Base-by-base conservation (phyloP, 805 yeast genomes). In the Saccharomycopsis capsularis region DNA sequence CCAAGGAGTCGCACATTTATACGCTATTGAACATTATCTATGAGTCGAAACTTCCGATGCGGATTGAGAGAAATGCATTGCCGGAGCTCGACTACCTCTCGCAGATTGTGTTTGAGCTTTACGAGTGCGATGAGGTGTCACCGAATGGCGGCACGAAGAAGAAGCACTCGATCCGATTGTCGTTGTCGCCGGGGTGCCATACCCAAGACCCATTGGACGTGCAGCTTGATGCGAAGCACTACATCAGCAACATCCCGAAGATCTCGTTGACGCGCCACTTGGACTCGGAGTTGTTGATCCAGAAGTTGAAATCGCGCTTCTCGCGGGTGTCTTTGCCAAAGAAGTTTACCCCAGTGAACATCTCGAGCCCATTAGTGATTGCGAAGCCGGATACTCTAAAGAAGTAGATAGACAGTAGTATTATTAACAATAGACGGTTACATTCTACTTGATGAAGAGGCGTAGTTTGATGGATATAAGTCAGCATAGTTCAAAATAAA, bases 181-280 rank as follows among this genome's bases (percentile, higher is more conserved):
- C 91, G n/a, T 73, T 93, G 57, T 85, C 96, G 3, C 98, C 99
- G 1, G 99, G 99, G 19, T 93, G 99, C 66, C 97, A 93, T 67
- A 90, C 98, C 0, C 95, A 89, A 60, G 96, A 91, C 65, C 99
- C 99, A 24, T 73, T 93, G 55, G 99, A 93, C 67, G 95, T 95
- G 41, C 96, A 91, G 65, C 73, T 93, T 42, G 99, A 93, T 67
- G 91, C 88, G 41, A 90, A 88, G 62, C 99, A 93, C 67, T 91
- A 93, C 66, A 93, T 93, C 55, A 90, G 96, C 23, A 91, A 97
- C 61, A 93, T 93, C 58, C 95, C 97, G 42, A 79, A 93, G 59
- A 79, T 89, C 47, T 82, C 87, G 50, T 73, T 93, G 58, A 93
- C 99, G 0, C 80, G 95, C 62, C 97, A 93, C 66, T 71, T 93